These are phyloP conservation scores for Yarrowia sp. DNA, from an alignment of 805 yeast species.

Conservation along the genomic window DNA sequence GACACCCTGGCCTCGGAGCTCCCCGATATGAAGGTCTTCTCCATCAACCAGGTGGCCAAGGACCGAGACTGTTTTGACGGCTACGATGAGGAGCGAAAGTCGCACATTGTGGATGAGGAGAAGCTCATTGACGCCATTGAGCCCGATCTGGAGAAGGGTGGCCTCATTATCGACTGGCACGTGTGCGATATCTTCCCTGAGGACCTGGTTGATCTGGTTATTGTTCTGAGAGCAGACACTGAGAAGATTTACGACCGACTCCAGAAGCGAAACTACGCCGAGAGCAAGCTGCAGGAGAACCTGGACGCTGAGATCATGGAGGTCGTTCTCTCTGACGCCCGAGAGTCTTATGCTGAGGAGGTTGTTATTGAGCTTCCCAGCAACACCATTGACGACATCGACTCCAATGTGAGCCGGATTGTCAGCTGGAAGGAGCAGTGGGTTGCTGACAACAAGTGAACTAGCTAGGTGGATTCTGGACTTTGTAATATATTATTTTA, in stretches of 20 bases:
- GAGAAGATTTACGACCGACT: slow-evolving; percentile 76
- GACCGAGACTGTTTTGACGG: slow-evolving; percentile 79
- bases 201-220: slow-evolving; percentile 86
- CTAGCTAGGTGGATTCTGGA: neutral
- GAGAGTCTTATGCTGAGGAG: slow-evolving; percentile 77
- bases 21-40: slow-evolving; percentile 61
- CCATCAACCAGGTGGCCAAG: slow-evolving; percentile 83
- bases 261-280: slow-evolving; percentile 75
- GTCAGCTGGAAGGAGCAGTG: slow-evolving; percentile 77
- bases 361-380: slow-evolving; percentile 83
- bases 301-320: slow-evolving; percentile 98
- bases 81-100: slow-evolving; percentile 82
- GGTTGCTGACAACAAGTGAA: slow-evolving; percentile 58
- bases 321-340: slow-evolving; percentile 83
- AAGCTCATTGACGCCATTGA: slow-evolving; percentile 81
- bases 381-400: slow-evolving; percentile 76
- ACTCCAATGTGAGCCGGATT: slow-evolving; percentile 80
- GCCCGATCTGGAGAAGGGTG: slow-evolving; percentile 81
- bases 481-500: slow-evolving; percentile 24
- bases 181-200: slow-evolving; percentile 96
- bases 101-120: slow-evolving; percentile 92
- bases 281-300: slow-evolving; percentile 85
- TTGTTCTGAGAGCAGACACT: slow-evolving; percentile 83
- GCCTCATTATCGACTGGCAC: slow-evolving; percentile 94
- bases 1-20: slow-evolving; percentile 61